These are phyloP conservation scores for Dothiorella sarmentorum DNA, from an alignment of 2,329 filamentous ascomycete species.

Conservation along the genomic window DNA sequence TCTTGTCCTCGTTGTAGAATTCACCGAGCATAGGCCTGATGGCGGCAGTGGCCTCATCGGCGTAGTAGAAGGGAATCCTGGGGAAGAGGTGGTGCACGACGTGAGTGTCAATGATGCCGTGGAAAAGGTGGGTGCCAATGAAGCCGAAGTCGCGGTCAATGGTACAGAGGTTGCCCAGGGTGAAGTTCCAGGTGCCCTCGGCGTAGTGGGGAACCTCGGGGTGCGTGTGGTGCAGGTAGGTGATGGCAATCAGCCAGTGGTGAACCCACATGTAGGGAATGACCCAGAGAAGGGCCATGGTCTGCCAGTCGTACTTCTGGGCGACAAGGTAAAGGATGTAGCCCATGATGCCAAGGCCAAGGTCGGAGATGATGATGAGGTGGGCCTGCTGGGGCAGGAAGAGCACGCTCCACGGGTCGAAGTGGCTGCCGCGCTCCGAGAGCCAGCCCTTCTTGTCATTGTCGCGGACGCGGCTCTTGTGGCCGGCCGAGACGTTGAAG, in stretches of 20 bases:
- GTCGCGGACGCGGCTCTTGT: constrained; percentile 16
- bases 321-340: constrained; percentile 50
- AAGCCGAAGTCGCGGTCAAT: constrained; percentile 64
- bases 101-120: constrained; percentile 63
- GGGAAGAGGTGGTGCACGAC: constrained; percentile 63
- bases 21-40: constrained; percentile 56
- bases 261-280: constrained; percentile 68
- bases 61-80: constrained; percentile 60
- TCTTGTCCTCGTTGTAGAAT: constrained; percentile 48
- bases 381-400: constrained; percentile 57
- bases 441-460: constrained; percentile 15
- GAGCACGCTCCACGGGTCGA: constrained; percentile 59
- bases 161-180: constrained; percentile 60
- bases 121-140: constrained; percentile 63
- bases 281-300: constrained; percentile 57
- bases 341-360: constrained; percentile 55
- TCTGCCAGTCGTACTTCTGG: constrained; percentile 49
- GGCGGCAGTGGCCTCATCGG: constrained; percentile 56
- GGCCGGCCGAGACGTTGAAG: constrained; percentile 44
- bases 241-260: constrained; percentile 72
- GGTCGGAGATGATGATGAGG: constrained; percentile 57
- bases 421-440: constrained; percentile 44
- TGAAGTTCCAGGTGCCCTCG: constrained; percentile 58
- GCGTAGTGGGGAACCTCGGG: constrained; percentile 56
- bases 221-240: constrained; percentile 71